Evolutionary conservation across 495 filamentous ascomycete species (phyloP).

Genomic region (Aspergillus incahuasiensis): DNA sequence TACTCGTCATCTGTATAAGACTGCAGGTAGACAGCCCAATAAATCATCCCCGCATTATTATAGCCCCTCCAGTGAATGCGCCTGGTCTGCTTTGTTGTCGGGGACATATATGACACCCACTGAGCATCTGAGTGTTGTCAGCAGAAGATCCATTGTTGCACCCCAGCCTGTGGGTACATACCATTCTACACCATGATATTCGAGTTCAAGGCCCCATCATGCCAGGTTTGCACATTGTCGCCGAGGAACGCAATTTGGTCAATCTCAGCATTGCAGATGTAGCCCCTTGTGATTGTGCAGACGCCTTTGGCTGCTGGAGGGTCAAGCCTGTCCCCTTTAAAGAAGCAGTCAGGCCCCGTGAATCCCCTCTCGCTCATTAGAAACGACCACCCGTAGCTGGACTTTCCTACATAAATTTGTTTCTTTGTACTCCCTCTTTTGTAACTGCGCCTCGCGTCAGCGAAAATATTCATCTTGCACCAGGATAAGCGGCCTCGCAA

Average conservation of each 20-base stretch:
- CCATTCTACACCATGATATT: constrained; percentile 38
- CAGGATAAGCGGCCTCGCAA: no score
- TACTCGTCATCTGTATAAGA: background rate
- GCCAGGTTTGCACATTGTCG: background rate
- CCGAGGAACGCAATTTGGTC: background rate
- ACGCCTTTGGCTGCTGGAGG: background rate
- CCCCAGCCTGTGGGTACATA: background rate
- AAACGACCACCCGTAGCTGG: constrained; percentile 25
- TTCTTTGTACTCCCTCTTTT: constrained; percentile 40
- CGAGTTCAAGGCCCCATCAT: constrained; percentile 18
- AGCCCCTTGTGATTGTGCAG: constrained; percentile 21
- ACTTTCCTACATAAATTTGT: constrained; percentile 37
- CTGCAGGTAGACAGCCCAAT: constrained; percentile 41
- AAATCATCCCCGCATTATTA: constrained; percentile 30
- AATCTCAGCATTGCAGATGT: constrained; percentile 21
- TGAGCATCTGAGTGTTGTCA: constrained; percentile 19
- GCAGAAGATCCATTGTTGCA: background rate
- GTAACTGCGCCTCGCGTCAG: constrained; percentile 24
- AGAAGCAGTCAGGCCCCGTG: background rate
- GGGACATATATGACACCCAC: constrained; percentile 41
- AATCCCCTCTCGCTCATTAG: constrained; percentile 5
- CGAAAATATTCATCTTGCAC: background rate
- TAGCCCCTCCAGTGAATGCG: constrained; percentile 14
- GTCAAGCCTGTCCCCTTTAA: constrained; percentile 6
- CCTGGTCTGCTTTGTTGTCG: constrained; percentile 19